phyloP scores from a whole-genome alignment of 148 eudicot species.

The Nepenthes mirabilis region DNA sequence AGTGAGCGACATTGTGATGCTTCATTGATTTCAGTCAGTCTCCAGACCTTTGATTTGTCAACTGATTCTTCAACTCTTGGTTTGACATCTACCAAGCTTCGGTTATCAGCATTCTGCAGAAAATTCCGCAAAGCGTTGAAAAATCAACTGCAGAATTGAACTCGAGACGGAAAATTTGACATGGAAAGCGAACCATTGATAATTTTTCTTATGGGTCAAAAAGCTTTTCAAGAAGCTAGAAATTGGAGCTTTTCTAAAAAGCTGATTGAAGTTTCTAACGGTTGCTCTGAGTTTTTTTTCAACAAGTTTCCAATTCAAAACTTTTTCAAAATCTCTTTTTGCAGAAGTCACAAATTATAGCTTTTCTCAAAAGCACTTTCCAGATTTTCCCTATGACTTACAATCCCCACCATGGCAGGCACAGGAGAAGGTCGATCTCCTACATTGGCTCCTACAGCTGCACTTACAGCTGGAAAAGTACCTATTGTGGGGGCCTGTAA shows the following conservation, averaged over 20 bases:
- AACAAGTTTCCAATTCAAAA: too few species aligned
- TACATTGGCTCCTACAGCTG: slow-evolving; percentile 25
- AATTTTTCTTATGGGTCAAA: too few species aligned
- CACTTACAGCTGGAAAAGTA: slow-evolving; percentile 21
- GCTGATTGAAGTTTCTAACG: too few species aligned
- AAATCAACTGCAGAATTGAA: too few species aligned
- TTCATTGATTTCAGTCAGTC: slow-evolving; percentile 31
- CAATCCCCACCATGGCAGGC: slow-evolving; percentile 19
- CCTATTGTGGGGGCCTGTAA: slow-evolving; percentile 26
- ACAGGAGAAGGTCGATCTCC: slow-evolving; percentile 29
- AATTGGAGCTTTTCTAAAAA: too few species aligned
- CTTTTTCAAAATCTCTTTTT: too few species aligned
- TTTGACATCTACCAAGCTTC: slow-evolving; percentile 20
- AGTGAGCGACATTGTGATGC: slow-evolving; percentile 36
- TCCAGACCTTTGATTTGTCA: slow-evolving; percentile 36
- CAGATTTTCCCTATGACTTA: slow-evolving; percentile 5
- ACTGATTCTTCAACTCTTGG: slow-evolving; percentile 23
- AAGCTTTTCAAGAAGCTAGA: too few species aligned
- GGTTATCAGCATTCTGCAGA: slow-evolving; percentile 29
- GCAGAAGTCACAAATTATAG: not conserved
- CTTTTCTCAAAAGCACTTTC: not conserved
- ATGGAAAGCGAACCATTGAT: too few species aligned
- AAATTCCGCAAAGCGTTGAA: not conserved
- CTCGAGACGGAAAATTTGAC: too few species aligned
- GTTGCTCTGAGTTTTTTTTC: too few species aligned